Conservation (phyloP, 805 yeast genomes). For the Ogataea angusta region DNA sequence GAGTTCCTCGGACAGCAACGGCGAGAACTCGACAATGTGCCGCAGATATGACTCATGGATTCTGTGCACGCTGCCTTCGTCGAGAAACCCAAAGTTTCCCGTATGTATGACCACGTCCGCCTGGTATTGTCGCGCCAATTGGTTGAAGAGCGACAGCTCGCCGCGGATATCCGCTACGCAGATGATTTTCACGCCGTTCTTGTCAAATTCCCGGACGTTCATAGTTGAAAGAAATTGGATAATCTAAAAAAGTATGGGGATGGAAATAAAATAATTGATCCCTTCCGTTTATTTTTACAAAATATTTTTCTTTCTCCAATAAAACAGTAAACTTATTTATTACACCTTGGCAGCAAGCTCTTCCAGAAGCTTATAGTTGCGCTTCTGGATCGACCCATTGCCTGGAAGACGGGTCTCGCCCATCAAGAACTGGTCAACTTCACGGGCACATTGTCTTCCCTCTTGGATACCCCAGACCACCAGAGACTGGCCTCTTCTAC, state of each 20-base stretch:
- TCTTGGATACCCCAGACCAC: constrained; percentile 99
- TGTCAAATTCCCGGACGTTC: constrained; percentile 16
- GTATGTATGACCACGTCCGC: constrained; percentile 63
- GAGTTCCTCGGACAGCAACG: constrained; percentile 47
- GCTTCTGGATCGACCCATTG: constrained; percentile 85
- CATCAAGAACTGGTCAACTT: constrained; percentile 78
- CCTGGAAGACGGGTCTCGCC: constrained; percentile 86
- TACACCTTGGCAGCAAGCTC: constrained; percentile 66
- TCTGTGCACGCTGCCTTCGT: constrained; percentile 48
- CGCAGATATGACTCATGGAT: constrained; percentile 58
- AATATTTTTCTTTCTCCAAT: neutral
- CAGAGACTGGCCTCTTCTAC: constrained; percentile 97
- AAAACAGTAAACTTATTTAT: constrained; percentile 4
- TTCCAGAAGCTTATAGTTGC: constrained; percentile 73
- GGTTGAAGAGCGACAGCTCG: constrained; percentile 46
- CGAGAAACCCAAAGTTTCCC: constrained; percentile 80
- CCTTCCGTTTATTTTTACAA: neutral
- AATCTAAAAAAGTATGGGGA: constrained; percentile 1
- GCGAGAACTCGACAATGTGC: constrained; percentile 65
- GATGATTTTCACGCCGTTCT: constrained; percentile 22
- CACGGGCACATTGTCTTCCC: constrained; percentile 97
- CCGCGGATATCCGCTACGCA: constrained; percentile 58
- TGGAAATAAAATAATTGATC: neutral
- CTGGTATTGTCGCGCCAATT: constrained; percentile 41
- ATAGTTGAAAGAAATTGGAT: neutral